phyloP scores from a whole-genome alignment of 2,329 filamentous ascomycete genomes.

The Colletotrichum neosansevieriae region DNA sequence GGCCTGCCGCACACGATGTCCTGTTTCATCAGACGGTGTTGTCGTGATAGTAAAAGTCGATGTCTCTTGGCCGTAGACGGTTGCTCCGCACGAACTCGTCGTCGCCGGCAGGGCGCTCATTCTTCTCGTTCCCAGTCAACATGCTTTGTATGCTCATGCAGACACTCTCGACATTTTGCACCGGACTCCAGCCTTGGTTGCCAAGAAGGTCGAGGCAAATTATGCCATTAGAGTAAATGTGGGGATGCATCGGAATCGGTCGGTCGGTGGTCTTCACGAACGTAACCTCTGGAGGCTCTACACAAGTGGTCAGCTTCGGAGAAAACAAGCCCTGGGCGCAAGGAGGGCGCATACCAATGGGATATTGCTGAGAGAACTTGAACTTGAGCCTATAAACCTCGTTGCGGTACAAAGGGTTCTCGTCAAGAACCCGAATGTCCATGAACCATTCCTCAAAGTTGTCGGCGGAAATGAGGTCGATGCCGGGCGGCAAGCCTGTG shows the following conservation, averaged over 20 bases:
- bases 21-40: slow-evolving; percentile 67
- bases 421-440: slow-evolving; percentile 90
- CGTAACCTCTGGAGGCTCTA: slow-evolving; percentile 94
- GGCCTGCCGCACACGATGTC: slow-evolving; percentile 8
- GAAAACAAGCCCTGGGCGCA: slow-evolving; percentile 4
- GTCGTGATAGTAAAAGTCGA: slow-evolving; percentile 95
- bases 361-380: slow-evolving; percentile 84
- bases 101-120: slow-evolving; percentile 91
- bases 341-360: slow-evolving; percentile 76
- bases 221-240: slow-evolving; percentile 98
- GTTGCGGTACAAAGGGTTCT: slow-evolving; percentile 87
- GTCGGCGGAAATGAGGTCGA: slow-evolving; percentile 83
- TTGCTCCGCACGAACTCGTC: slow-evolving; percentile 89
- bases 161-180: slow-evolving; percentile 96
- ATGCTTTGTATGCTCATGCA: slow-evolving; percentile 99
- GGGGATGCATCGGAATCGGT: slow-evolving; percentile 91
- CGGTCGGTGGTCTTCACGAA: slow-evolving; percentile 77
- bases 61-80: slow-evolving; percentile 83
- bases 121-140: slow-evolving; percentile 93
- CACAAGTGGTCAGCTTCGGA: slow-evolving; percentile 14
- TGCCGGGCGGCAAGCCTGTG: slow-evolving; percentile 72
- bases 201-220: slow-evolving; percentile 96
- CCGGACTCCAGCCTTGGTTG: slow-evolving; percentile 90
- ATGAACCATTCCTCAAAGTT: slow-evolving; percentile 91
- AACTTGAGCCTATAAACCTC: slow-evolving; percentile 90